A percentile compares a stretch with the other conserved stretches of the same genome.
These are phyloP conservation scores for Yamadazyma sp. DNA, from an alignment of 1,139 yeast genomes.

Conservation along the genomic window DNA sequence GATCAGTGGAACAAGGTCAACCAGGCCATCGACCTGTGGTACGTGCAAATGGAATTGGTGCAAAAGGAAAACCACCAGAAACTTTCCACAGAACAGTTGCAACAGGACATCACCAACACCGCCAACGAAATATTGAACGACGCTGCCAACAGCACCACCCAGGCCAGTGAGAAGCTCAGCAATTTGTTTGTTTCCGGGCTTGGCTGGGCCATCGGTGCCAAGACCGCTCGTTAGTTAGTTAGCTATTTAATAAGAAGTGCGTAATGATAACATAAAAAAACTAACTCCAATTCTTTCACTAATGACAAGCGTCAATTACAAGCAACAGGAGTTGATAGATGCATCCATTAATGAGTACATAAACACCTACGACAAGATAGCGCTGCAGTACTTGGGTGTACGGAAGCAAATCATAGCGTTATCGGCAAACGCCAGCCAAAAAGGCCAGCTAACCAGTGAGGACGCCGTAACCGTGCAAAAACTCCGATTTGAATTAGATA, in stretches of 20 bases:
- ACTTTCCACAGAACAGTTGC: conserved; percentile 11
- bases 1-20: conserved; percentile 40
- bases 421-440: conserved; percentile 16
- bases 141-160: conserved; percentile 33
- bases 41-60: conserved; percentile 11
- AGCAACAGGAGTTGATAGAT: conserved; percentile 36
- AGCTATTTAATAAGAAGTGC: neutral
- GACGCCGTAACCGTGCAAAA: conserved; percentile 19
- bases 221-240: conserved; percentile 9
- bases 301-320: conserved; percentile 25
- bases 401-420: conserved; percentile 35
- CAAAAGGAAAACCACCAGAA: conserved; percentile 6
- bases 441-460: conserved; percentile 9
- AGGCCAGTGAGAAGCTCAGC: conserved; percentile 51
- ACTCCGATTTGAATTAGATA: conserved; percentile 29
- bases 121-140: conserved; percentile 35
- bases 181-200: conserved; percentile 56
- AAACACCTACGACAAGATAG: conserved; percentile 33
- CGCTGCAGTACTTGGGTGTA: conserved; percentile 31
- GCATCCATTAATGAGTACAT: conserved; percentile 32
- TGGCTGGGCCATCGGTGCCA: conserved; percentile 71
- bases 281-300: too few species aligned
- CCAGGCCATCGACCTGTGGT: conserved; percentile 25
- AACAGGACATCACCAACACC: conserved; percentile 12
- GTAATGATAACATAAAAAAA: neutral